phyloP scores from a whole-genome alignment of 768 basidiomycete genomes.

The Mycena galericulata region DNA sequence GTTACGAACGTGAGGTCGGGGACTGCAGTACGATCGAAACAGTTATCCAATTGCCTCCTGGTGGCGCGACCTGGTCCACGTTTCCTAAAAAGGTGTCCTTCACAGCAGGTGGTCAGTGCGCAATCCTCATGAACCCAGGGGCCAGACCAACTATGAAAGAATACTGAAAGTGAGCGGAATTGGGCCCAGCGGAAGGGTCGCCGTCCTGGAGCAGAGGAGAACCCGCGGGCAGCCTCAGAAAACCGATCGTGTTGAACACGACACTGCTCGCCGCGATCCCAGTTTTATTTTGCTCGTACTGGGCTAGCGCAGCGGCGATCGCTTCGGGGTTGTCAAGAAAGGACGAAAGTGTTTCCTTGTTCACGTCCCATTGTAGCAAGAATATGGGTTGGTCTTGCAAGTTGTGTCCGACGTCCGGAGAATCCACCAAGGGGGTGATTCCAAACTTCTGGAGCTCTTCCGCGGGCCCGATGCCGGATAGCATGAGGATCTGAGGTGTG shows the following conservation, averaged over 20 bases:
- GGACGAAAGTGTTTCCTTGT: conserved; percentile 13
- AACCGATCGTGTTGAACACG: conserved; percentile 24
- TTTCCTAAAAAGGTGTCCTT: conserved; percentile 24
- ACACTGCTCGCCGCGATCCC: conserved; percentile 17
- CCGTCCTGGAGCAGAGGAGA: not conserved
- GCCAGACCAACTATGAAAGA: conserved; percentile 7
- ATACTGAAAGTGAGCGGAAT: conserved; percentile 20
- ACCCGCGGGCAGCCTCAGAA: conserved; percentile 7
- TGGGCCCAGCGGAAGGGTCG: conserved; percentile 21
- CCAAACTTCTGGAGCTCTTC: conserved; percentile 25
- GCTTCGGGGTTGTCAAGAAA: conserved; percentile 18
- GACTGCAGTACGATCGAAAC: conserved; percentile 16
- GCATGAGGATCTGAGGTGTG: conserved; percentile 40
- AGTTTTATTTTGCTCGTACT: conserved; percentile 14
- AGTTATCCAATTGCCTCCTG: conserved; percentile 25
- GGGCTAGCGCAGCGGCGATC: not conserved
- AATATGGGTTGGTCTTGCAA: conserved; percentile 34
- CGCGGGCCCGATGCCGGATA: conserved; percentile 38
- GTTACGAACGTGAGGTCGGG: conserved; percentile 21
- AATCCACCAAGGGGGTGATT: conserved; percentile 32
- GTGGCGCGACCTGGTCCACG: not conserved
- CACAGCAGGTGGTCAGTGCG: not conserved
- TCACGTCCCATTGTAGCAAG: conserved; percentile 31
- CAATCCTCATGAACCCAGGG: not conserved
- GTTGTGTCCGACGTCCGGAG: conserved; percentile 38